phyloP scores from a whole-genome alignment of 2,329 filamentous ascomycete genomes.

The Aspergillus sp. region DNA sequence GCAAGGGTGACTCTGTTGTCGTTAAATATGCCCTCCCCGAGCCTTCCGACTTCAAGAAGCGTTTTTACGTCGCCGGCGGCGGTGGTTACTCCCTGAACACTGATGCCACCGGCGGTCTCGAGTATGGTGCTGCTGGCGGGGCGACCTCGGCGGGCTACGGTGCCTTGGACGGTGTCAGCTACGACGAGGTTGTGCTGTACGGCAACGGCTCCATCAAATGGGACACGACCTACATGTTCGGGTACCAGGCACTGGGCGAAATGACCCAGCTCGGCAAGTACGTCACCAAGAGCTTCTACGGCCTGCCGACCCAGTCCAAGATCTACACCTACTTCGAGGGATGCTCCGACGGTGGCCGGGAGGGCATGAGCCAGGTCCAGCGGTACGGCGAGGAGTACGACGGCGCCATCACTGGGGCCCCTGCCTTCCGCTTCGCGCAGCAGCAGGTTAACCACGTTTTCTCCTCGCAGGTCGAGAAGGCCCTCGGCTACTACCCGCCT shows the following conservation, averaged over 20 bases:
- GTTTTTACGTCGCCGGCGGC: slow-evolving; percentile 39
- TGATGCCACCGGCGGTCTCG: slow-evolving; percentile 32
- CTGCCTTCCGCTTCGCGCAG: slow-evolving; percentile 37
- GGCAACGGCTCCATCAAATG: slow-evolving; percentile 40
- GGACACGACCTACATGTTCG: slow-evolving; percentile 25
- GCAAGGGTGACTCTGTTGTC: slow-evolving; percentile 29
- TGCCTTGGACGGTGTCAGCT: slow-evolving; percentile 31
- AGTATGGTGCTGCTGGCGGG: slow-evolving; percentile 35
- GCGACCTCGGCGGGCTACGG: slow-evolving; percentile 38
- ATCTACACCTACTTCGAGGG: slow-evolving; percentile 44
- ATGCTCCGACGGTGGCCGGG: slow-evolving; percentile 47
- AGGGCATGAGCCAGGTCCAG: slow-evolving; percentile 46
- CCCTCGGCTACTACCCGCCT: slow-evolving; percentile 34
- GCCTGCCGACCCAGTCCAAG: slow-evolving; percentile 14
- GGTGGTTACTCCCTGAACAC: slow-evolving; percentile 35
- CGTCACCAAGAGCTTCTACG: slow-evolving; percentile 36
- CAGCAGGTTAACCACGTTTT: slow-evolving; percentile 38
- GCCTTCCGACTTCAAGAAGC: slow-evolving; percentile 33
- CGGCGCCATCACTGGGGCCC: slow-evolving; percentile 38
- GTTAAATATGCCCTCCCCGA: slow-evolving; percentile 29
- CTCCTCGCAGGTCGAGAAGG: slow-evolving; percentile 31
- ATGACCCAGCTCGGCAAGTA: slow-evolving; percentile 41
- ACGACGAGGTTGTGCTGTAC: slow-evolving; percentile 30
- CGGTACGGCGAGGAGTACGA: slow-evolving; percentile 41
- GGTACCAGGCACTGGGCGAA: slow-evolving; percentile 44